These are phyloP conservation scores for Alternaria novae-zelandiae DNA, from an alignment of 2,329 filamentous ascomycete species.

Conservation along the genomic window DNA sequence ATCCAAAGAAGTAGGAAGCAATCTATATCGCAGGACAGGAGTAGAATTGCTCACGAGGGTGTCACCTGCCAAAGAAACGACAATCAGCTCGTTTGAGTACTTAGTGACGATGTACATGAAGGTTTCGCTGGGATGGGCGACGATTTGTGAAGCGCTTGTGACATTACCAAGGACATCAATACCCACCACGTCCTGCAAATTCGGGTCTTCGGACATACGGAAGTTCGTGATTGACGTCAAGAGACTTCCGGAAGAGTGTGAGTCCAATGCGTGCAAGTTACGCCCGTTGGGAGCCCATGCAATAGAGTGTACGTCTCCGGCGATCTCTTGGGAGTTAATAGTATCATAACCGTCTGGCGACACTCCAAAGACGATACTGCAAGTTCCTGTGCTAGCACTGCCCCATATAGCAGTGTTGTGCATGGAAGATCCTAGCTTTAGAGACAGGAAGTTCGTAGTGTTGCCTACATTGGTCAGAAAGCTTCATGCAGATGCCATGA, in stretches of 20 bases:
- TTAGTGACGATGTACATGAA: conserved; percentile 27
- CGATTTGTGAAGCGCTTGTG: conserved; percentile 24
- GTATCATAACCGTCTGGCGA: conserved; percentile 19
- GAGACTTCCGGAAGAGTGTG: conserved; percentile 11
- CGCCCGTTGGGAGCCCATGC: conserved; percentile 28
- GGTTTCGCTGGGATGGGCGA: conserved; percentile 24
- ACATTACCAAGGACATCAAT: conserved; percentile 23
- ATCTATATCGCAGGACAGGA: conserved; percentile 4
- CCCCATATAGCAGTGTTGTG: conserved; percentile 26
- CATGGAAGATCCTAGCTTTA: conserved; percentile 18
- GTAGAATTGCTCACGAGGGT: not conserved
- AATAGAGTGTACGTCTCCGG: conserved; percentile 28
- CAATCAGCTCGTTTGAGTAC: conserved; percentile 27
- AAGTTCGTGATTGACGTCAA: conserved; percentile 30
- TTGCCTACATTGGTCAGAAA: conserved; percentile 18
- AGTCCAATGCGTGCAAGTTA: conserved; percentile 30
- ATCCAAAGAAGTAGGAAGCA: conserved; percentile 21
- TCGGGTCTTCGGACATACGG: conserved; percentile 13
- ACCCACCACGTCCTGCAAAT: conserved; percentile 11
- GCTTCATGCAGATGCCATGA: not conserved
- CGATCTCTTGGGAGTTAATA: conserved; percentile 24
- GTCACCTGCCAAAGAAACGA: conserved; percentile 11
- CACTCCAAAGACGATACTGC: conserved; percentile 29
- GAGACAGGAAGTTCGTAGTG: conserved; percentile 21
- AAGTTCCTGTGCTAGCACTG: conserved; percentile 27